Percentiles rank a stretch among this genome's conserved stretches.
These are phyloP conservation scores for Fusarium mundagurra DNA, from an alignment of 2,329 filamentous ascomycete species.

Conservation along the genomic window DNA sequence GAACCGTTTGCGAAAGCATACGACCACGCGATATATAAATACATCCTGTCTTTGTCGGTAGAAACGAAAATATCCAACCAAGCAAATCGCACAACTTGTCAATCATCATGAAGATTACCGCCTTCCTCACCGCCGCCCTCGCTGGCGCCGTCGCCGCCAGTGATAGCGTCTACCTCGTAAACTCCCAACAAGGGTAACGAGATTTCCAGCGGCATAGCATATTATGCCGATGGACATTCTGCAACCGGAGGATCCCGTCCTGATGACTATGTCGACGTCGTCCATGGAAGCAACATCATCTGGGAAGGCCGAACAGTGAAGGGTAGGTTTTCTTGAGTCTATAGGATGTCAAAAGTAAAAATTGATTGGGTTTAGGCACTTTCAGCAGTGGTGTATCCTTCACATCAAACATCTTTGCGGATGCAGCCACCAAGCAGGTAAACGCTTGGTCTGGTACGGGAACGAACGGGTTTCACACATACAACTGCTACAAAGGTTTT, in stretches of 20 bases:
- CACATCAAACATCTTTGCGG: background rate
- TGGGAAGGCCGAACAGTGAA: background rate
- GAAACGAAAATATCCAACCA: background rate
- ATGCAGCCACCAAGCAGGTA: background rate
- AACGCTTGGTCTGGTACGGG: slow-evolving; percentile 5
- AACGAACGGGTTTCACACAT: background rate
- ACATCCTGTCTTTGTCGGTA: fast-evolving
- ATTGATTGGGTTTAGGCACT: background rate
- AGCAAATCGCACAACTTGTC: background rate
- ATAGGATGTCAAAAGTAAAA: fast-evolving
- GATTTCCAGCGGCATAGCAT: slow-evolving; percentile 5
- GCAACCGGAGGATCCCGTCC: background rate
- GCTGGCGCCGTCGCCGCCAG: background rate
- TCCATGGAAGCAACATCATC: background rate
- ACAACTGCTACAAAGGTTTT: background rate
- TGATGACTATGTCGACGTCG: background rate
- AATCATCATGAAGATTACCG: background rate
- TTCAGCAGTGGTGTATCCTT: background rate
- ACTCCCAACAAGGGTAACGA: background rate
- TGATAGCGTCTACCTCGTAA: slow-evolving; percentile 1
- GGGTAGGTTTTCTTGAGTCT: background rate
- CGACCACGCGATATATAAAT: background rate
- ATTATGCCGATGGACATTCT: background rate
- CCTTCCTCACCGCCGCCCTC: background rate
- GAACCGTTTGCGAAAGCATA: fast-evolving